Base-by-base conservation (phyloP, 1,284 basidiomycete species). In the Ustilago bromivora region DNA sequence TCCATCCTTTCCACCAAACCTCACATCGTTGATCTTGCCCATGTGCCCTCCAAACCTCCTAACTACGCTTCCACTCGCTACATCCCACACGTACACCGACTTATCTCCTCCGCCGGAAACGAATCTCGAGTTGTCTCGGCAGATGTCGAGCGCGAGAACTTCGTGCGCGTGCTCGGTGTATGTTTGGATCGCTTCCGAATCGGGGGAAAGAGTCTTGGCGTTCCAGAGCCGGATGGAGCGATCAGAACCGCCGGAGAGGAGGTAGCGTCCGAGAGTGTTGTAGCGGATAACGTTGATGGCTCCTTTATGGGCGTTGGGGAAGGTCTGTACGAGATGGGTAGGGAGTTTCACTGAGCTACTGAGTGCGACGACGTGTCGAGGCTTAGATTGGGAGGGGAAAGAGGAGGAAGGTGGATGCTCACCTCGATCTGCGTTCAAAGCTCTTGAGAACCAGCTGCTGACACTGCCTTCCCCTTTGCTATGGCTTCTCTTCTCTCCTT, bases 91-190 rank as follows among this genome's bases (percentile, higher is more conserved):
- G 79, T 95, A 96, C 0, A 98, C 92, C 53, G 91, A 91, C 76
- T 94, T 91, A 87, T 99, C 97, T 4, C 94, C 95, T 46, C 97
- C 97, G 32, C 93, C 94, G 3, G 93, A 95, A 1, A 93, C 96
- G 82, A 99, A 96, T 79, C 92, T 92, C 54, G 93, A 91, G 87
- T 98, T 99, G 87, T 98, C 96, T 73, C 93, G 91, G 28, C 95
- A 90, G 51, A 95, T 96, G 77, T 66, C 90, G 58, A 99, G 88
- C 0, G 94, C 94, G 23, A 98, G 90, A 7, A 99, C 93, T 84
- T 98, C 95, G 84, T 98, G 96, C 38, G 93, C 94, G 86, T 99
- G 96, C 1, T 93, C 94, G 51, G 90, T 88, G 84, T 98, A 99
- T 0, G 89, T 87, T 87, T 97, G 96, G 88, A 99, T 84, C 40